Conservation (phyloP, 768 basidiomycete genomes). For the Trametes meyenii region DNA sequence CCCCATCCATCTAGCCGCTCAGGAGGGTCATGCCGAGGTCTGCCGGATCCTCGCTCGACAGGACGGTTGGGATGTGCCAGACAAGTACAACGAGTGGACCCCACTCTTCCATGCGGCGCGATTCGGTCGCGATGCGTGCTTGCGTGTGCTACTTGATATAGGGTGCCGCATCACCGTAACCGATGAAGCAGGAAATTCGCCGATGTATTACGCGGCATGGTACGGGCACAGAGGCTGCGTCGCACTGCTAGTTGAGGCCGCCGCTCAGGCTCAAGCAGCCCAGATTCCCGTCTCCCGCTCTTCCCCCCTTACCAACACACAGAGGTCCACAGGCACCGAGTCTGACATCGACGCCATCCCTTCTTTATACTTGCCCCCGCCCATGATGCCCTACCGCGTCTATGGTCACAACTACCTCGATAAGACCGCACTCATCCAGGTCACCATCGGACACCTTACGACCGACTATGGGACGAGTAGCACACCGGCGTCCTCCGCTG, state of each 20-base stretch:
- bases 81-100: constrained; percentile 99
- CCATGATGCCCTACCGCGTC: constrained; percentile 96
- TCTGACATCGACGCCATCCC: constrained; percentile 91
- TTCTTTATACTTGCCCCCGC: constrained; percentile 91
- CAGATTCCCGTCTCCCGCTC: constrained; percentile 30
- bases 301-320: constrained; percentile 28
- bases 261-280: constrained; percentile 29
- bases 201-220: constrained; percentile 97
- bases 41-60: constrained; percentile 74
- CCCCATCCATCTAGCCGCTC: constrained; percentile 93
- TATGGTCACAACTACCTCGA: constrained; percentile 98
- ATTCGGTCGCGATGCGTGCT: constrained; percentile 75
- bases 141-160: constrained; percentile 77
- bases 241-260: constrained; percentile 53
- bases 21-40: constrained; percentile 87
- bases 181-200: constrained; percentile 84
- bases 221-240: constrained; percentile 82
- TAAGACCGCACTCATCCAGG: constrained; percentile 80
- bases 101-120: constrained; percentile 95
- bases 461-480: constrained; percentile 37
- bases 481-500: constrained; percentile 46
- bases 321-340: constrained; percentile 42
- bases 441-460: constrained; percentile 74
- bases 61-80: constrained; percentile 82
- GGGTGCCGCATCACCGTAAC: constrained; percentile 72